These are phyloP conservation scores for Cordyceps farinosa DNA, from an alignment of 2,329 filamentous ascomycete genomes.

Conservation along the genomic window DNA sequence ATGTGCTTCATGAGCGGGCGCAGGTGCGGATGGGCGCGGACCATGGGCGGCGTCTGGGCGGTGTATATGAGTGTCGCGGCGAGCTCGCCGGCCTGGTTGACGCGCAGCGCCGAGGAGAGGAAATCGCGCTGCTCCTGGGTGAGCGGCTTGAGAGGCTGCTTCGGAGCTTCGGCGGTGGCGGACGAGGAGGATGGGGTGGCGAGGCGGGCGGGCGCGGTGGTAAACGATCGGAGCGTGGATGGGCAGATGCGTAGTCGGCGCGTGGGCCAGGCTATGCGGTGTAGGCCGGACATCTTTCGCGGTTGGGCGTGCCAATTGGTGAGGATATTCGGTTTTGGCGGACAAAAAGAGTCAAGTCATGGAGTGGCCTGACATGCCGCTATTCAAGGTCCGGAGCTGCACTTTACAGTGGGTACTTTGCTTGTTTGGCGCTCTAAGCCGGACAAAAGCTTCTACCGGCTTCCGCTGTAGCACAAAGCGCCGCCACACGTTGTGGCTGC, in stretches of 20 bases:
- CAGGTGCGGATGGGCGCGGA: slow-evolving; percentile 78
- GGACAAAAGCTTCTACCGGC: slow-evolving; percentile 12
- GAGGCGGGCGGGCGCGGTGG: neutral
- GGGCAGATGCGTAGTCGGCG: slow-evolving; percentile 12
- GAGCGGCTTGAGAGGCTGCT: slow-evolving; percentile 54
- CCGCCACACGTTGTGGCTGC: slow-evolving; percentile 2
- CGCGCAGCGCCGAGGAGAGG: slow-evolving; percentile 79
- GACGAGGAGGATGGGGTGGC: neutral
- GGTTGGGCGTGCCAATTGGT: neutral
- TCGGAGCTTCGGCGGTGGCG: slow-evolving; percentile 17
- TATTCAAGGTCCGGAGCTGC: neutral
- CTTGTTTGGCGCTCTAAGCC: neutral
- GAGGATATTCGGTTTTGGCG: neutral
- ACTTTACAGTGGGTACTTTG: neutral
- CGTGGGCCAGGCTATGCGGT: slow-evolving; percentile 20
- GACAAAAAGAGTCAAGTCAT: neutral
- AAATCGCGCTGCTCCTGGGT: slow-evolving; percentile 69
- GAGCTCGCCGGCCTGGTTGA: slow-evolving; percentile 97
- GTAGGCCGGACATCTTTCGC: slow-evolving; percentile 21
- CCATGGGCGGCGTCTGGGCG: slow-evolving; percentile 78
- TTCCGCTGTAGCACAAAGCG: neutral
- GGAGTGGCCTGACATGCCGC: neutral
- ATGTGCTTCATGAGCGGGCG: slow-evolving; percentile 93
- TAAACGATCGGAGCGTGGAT: neutral
- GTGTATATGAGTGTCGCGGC: slow-evolving; percentile 93